Evolutionary conservation across 768 basidiomycete species (phyloP).

Genomic region (Tulasnella sp.): DNA sequence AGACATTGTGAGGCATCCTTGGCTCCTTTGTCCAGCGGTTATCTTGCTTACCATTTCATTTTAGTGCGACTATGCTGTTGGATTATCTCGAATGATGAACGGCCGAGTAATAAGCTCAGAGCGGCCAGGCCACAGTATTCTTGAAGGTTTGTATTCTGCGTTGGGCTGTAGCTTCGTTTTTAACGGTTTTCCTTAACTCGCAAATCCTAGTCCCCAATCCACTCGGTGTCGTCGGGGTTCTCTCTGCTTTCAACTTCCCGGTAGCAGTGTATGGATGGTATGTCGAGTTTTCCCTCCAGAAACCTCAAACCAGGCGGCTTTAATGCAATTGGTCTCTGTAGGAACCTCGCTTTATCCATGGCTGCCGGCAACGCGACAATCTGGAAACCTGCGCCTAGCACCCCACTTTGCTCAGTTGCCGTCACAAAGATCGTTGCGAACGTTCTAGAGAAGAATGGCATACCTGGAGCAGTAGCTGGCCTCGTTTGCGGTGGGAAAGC

Average conservation of each 20-base stretch:
- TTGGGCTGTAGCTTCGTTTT: no score
- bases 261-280: constrained; percentile 90
- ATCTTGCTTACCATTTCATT: background rate
- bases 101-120: constrained; percentile 84
- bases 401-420: constrained; percentile 86
- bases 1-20: constrained; percentile 67
- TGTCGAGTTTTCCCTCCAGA: constrained; percentile 29
- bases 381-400: constrained; percentile 92
- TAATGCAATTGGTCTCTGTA: constrained; percentile 34
- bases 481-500: constrained; percentile 81
- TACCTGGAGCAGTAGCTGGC: constrained; percentile 79
- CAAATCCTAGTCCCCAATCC: constrained; percentile 77
- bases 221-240: constrained; percentile 63
- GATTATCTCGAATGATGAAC: constrained; percentile 91
- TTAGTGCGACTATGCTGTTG: constrained; percentile 92
- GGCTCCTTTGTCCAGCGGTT: background rate
- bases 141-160: constrained; percentile 57
- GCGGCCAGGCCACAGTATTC: constrained; percentile 82
- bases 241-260: constrained; percentile 96
- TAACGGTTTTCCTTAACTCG: constrained; percentile 14
- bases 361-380: constrained; percentile 89
- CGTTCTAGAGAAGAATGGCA: constrained; percentile 74
- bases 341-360: constrained; percentile 87
- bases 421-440: constrained; percentile 76
- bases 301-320: background rate